Conservation (phyloP, 1,139 yeast genomes). For the Kurtzmaniella quercitrusa region DNA sequence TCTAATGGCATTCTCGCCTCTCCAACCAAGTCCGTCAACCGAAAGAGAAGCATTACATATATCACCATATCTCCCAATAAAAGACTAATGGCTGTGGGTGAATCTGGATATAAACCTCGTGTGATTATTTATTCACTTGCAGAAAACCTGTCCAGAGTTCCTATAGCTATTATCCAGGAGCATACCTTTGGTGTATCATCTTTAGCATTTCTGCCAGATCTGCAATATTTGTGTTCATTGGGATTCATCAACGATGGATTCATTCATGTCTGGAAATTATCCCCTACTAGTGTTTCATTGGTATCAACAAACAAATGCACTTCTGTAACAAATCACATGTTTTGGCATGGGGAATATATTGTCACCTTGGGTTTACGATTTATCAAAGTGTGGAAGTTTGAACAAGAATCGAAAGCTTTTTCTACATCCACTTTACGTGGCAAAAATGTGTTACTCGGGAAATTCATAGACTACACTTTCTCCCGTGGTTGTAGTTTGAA, state of each 20-base stretch:
- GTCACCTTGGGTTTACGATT: conserved; percentile 57
- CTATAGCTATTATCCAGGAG: conserved; percentile 51
- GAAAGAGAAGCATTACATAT: conserved; percentile 52
- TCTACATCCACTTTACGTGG: conserved; percentile 37
- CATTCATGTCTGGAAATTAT: conserved; percentile 54
- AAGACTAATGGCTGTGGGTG: conserved; percentile 59
- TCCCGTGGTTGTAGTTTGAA: conserved; percentile 32
- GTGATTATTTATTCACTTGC: conserved; percentile 58
- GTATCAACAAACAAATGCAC: conserved; percentile 59
- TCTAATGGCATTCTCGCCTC: conserved; percentile 12
- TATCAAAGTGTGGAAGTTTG: conserved; percentile 56
- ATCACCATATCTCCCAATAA: conserved; percentile 54
- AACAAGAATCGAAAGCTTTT: conserved; percentile 10
- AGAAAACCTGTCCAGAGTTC: conserved; percentile 39
- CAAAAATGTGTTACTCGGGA: conserved; percentile 53
- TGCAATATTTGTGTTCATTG: conserved; percentile 50
- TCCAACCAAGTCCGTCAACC: conserved; percentile 35
- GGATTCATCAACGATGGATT: conserved; percentile 67
- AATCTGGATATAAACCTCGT: conserved; percentile 63
- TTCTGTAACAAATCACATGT: conserved; percentile 47
- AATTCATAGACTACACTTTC: conserved; percentile 45
- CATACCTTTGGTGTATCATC: conserved; percentile 61
- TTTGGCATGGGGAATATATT: conserved; percentile 52
- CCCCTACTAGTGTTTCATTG: conserved; percentile 17
- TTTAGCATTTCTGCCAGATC: conserved; percentile 57